Evolutionary conservation across 495 filamentous ascomycete species (phyloP), one percentile per base, ranked within the genome.

Genomic region (Aspergillus leporis): DNA sequence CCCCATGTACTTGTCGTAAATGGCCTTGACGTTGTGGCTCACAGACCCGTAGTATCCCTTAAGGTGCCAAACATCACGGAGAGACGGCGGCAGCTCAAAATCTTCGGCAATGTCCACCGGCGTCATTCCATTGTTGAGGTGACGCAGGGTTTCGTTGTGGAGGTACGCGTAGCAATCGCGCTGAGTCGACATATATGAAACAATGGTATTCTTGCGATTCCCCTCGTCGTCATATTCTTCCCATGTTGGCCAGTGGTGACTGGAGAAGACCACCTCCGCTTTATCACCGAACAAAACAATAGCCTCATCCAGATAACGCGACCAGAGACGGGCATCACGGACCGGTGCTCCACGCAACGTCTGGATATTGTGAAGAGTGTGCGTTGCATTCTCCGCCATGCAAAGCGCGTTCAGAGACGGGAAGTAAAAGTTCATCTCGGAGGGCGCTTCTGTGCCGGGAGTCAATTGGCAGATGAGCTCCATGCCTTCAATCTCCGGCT

Each of bases 11-110:
- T 66, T 61, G 18, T 73, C 59, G 47, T 75, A 75, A 18, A 75
- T 70, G 40, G 65, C 73, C 51, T 75, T 75, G n/a, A 75, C 64
- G 50, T 75, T 75, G 36, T 75, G 73, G 40, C 64, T 74, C 5
- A 72, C 18, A 13, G 68, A 71, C 22, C 69, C 73, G 56, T 75
- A 72, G 52, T 61, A 75, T 7, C 71, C 71, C 8, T 63, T 68
- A 3, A 57, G 45, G 59, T 64, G 48, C 65, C 66, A 72, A 10
- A 55, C 43, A 18, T 58, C 45, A 1, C 61, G 36, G 28, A 75
- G 50, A 0, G 57, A 53, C 3, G 61, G 65, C 5, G 72, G 72
- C 8, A 70, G 49, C 9, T 13, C 49, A 36, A 75, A 55, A 23
- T 40, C 41, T 56, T 75, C 72, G 0, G 70, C 70, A 21, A 75